phyloP scores from a whole-genome alignment of 345 rosid genomes.

The Noccaea bulbosa region DNA sequence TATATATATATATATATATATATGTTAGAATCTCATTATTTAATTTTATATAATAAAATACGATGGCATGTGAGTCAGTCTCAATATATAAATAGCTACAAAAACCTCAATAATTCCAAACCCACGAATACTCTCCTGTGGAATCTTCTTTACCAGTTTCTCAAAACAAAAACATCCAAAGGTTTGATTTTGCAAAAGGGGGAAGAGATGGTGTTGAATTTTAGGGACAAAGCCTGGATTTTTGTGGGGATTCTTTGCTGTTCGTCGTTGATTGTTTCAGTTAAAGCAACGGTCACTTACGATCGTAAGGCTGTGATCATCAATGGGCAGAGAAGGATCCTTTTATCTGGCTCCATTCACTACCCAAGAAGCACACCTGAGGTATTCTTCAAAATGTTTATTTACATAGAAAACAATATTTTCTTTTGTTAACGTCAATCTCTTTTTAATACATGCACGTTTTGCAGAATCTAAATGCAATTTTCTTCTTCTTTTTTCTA shows the following conservation, averaged over 20 bases:
- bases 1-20: too few relatives aligned
- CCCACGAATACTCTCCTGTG: conserved; percentile 12
- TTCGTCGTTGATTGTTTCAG: conserved; percentile 36
- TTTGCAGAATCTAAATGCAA: not conserved
- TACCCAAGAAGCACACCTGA: conserved; percentile 68
- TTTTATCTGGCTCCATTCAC: conserved; percentile 67
- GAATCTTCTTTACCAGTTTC: conserved; percentile 26
- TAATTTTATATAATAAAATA: not conserved
- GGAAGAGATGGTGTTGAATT: conserved; percentile 15
- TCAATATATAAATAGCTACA: conserved; percentile 41
- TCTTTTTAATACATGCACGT: not conserved
- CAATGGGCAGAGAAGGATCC: conserved; percentile 56
- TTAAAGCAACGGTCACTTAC: conserved; percentile 45
- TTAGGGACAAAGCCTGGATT: conserved; percentile 15
- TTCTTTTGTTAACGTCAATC: too few relatives aligned
- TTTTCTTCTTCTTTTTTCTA: not conserved
- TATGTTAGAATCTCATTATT: too few relatives aligned
- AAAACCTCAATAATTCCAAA: conserved; percentile 21
- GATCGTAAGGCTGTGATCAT: conserved; percentile 59
- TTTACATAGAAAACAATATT: not conserved
- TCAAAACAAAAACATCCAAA: conserved; percentile 7
- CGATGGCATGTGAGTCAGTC: conserved; percentile 20
- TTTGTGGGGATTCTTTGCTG: conserved; percentile 38
- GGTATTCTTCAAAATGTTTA: conserved; percentile 35
- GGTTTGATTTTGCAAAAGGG: not conserved